Base-by-base conservation (phyloP, 768 basidiomycete species). In the Candolleomyces aberdarensis region DNA sequence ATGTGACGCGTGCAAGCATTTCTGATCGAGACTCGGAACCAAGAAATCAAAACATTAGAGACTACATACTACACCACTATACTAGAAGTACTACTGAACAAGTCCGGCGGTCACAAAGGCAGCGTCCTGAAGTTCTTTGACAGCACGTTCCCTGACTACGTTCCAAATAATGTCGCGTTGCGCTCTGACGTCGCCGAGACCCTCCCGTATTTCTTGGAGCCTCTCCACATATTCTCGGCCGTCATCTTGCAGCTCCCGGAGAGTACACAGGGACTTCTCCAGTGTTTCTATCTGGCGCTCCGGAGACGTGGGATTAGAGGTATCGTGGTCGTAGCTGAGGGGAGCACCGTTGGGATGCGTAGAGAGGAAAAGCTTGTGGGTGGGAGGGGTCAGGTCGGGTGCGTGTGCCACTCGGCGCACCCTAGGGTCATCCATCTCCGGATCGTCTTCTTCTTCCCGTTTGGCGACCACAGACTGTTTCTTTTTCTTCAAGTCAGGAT, bases 161-260 rank as follows among this genome's bases (percentile, higher is more conserved):
- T 85, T 82, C 93, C 93, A 95, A 19, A 94, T 80, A 10, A 80
- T 77, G 68, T 88, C 81, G 58, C 92, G 78, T 69, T 92, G 90
- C 2, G 82, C 81, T 58, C 86, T 77, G 32, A 89, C 83, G 64
- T 90, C 87, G 5, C 93, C 93, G 58, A 94, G 71, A 2, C 85
- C 85, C 65, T 94, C 91, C 57, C 93, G 75, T 57, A 95, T 91
- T 70, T 95, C 93, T 67, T 90, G 84, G 57, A 95, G 73, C 29
- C 92, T 83, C 68, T 94, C 92, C 5, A 89, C 85, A 68, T 94
- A 95, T 72, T 94, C 93, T 49, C 91, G 79, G 5, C 89, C 89
- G 66, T 95, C 93, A 67, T 94, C 93, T 65, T 91, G 88, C 20
- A 95, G 76, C 65, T 95, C 93, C 56, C 89, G 84, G 56, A 94